Conservation (phyloP, 1,139 yeast genomes). For the Blastobotrys illinoisensis region DNA sequence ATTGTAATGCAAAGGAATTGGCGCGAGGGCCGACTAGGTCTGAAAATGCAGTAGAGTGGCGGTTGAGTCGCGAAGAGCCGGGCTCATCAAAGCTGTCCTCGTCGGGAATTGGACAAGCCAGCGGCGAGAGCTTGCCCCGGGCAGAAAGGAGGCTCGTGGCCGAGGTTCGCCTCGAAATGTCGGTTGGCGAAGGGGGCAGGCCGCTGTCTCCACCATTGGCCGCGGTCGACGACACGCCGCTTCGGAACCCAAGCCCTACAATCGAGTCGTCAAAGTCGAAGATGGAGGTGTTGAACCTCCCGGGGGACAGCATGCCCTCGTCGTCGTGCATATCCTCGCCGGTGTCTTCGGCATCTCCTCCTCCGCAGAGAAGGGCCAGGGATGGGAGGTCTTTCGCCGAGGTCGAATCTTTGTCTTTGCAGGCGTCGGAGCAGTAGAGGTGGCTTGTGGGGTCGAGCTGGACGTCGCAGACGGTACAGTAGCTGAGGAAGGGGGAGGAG, state of each 20-base stretch:
- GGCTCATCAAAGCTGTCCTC: background rate
- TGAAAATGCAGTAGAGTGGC: background rate
- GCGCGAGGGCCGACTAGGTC: background rate
- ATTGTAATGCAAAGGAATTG: background rate
- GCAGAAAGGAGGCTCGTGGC: background rate
- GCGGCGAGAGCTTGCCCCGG: conserved; percentile 3
- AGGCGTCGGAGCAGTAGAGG: conserved; percentile 31
- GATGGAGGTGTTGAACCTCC: background rate
- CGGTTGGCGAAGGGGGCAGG: background rate
- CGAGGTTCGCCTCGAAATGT: background rate
- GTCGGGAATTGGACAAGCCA: conserved; percentile 9
- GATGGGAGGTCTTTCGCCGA: conserved; percentile 8
- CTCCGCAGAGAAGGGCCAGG: conserved; percentile 3
- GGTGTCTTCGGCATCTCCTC: background rate
- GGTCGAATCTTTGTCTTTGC: conserved; percentile 19
- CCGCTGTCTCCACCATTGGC: background rate
- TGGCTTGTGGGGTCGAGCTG: conserved; percentile 21
- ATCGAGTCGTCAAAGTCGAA: background rate
- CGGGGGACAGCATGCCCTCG: background rate
- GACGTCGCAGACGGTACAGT: conserved; percentile 32
- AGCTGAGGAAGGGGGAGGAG: conserved; percentile 25
- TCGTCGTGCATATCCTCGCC: background rate
- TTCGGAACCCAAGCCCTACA: background rate
- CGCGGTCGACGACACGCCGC: background rate
- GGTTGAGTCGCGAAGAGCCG: background rate